These are phyloP conservation scores for Rhizopogon sp. DNA, from an alignment of 768 basidiomycete species.

Conservation along the genomic window DNA sequence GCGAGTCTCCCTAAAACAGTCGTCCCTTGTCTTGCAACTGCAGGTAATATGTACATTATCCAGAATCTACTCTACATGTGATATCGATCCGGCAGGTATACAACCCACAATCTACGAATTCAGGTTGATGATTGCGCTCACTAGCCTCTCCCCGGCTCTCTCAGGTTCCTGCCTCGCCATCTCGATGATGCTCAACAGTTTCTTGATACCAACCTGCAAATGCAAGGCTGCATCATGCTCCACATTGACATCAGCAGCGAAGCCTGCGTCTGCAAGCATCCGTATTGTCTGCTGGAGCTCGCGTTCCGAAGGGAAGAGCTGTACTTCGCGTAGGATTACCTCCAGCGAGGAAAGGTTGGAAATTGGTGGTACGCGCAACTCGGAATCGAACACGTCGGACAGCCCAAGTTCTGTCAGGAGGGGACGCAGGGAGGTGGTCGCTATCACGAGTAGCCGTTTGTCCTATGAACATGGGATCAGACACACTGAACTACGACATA, in stretches of 20 bases:
- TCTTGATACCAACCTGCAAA: conserved; percentile 89
- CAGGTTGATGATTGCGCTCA: conserved; percentile 56
- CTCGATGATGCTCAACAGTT: conserved; percentile 84
- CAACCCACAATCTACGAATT: conserved; percentile 8
- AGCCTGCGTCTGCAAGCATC: conserved; percentile 72
- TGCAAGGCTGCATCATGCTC: conserved; percentile 40
- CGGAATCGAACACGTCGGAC: conserved; percentile 83
- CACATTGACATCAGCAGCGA: conserved; percentile 42
- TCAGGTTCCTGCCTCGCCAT: conserved; percentile 97
- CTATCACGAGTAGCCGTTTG: conserved; percentile 86
- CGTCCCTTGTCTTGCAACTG: neutral
- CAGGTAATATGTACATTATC: neutral
- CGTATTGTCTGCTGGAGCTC: conserved; percentile 56
- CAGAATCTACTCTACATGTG: conserved; percentile 4
- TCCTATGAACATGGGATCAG: conserved; percentile 43
- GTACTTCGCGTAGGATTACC: conserved; percentile 69
- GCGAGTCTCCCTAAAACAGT: no score
- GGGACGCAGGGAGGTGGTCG: conserved; percentile 84
- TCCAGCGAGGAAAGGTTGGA: conserved; percentile 67
- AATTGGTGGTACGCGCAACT: conserved; percentile 82
- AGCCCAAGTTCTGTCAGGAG: conserved; percentile 88
- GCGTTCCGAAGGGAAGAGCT: conserved; percentile 58
- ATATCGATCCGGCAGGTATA: conserved; percentile 1
- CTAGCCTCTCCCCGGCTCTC: conserved; percentile 68
- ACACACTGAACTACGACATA: neutral